Evolutionary conservation across 2,329 filamentous ascomycete species (phyloP).

Genomic region (Hypoxylon sp.): DNA sequence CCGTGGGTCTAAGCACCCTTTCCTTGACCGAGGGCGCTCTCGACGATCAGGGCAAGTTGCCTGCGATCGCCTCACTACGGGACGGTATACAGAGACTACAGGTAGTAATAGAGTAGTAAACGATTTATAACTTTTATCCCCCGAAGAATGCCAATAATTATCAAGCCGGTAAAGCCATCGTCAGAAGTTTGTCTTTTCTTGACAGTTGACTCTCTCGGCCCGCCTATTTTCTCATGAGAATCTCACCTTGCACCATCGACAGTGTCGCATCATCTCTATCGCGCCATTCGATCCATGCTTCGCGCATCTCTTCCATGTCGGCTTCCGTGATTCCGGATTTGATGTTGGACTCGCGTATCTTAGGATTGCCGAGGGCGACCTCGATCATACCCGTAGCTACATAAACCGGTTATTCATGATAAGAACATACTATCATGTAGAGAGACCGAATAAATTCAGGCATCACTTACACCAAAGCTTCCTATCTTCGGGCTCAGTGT

Average conservation of each 20-base stretch:
- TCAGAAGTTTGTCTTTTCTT: too few relatives aligned
- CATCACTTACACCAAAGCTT: conserved; percentile 28
- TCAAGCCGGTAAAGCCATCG: too few relatives aligned
- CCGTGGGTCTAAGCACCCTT: too few relatives aligned
- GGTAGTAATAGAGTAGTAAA: too few relatives aligned
- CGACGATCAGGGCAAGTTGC: too few relatives aligned
- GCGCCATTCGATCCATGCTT: conserved; percentile 24
- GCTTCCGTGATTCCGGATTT: conserved; percentile 16
- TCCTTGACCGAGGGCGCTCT: too few relatives aligned
- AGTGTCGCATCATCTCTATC: conserved; percentile 22
- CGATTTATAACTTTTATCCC: too few relatives aligned
- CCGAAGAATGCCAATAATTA: too few relatives aligned
- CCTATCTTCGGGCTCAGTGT: conserved; percentile 21
- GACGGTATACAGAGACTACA: too few relatives aligned
- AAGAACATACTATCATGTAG: too few relatives aligned
- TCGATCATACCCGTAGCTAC: conserved; percentile 17
- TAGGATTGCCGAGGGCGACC: conserved; percentile 7
- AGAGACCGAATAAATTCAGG: background rate
- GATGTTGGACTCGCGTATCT: conserved; percentile 18
- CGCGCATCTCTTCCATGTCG: conserved; percentile 28
- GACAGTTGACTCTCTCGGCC: too few relatives aligned
- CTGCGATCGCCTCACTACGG: too few relatives aligned
- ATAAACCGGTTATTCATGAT: background rate
- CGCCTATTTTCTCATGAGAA: background rate
- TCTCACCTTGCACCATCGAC: conserved; percentile 6